These are phyloP conservation scores for Phoma sp. DNA, from an alignment of 2,329 filamentous ascomycete genomes.

Conservation along the genomic window DNA sequence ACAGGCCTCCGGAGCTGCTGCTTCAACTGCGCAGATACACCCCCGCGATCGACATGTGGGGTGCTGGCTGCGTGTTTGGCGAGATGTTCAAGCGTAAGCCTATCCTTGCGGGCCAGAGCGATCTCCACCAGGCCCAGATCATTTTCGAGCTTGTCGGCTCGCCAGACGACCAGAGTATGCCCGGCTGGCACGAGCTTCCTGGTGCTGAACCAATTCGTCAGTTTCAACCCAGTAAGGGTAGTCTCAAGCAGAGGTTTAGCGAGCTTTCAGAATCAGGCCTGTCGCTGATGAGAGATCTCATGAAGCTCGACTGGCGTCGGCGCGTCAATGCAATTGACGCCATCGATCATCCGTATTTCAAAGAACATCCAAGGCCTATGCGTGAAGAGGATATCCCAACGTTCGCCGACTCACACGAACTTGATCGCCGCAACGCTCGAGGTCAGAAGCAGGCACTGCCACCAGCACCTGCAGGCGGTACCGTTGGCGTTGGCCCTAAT, in stretches of 20 bases:
- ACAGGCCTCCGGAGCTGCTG: slow-evolving; percentile 89
- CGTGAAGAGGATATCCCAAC: slow-evolving; percentile 84
- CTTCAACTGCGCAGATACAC: slow-evolving; percentile 90
- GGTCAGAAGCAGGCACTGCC: slow-evolving; percentile 83
- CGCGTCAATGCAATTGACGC: slow-evolving; percentile 95
- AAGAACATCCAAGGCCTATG: slow-evolving; percentile 76
- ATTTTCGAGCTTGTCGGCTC: slow-evolving; percentile 94
- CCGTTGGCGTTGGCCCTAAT: slow-evolving; percentile 75
- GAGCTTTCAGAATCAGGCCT: slow-evolving; percentile 76
- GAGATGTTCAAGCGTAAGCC: slow-evolving; percentile 96
- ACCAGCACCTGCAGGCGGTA: slow-evolving; percentile 89
- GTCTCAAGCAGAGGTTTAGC: slow-evolving; percentile 75
- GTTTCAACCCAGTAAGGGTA: slow-evolving; percentile 67
- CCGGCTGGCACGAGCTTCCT: slow-evolving; percentile 82
- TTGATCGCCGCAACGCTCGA: slow-evolving; percentile 91
- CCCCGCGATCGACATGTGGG: slow-evolving; percentile 98
- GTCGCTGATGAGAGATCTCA: slow-evolving; percentile 78
- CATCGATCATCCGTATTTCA: slow-evolving; percentile 90
- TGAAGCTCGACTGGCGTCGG: slow-evolving; percentile 86
- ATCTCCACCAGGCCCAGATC: slow-evolving; percentile 85
- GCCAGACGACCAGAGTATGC: slow-evolving; percentile 90
- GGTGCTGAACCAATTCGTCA: slow-evolving; percentile 75
- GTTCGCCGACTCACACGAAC: slow-evolving; percentile 94
- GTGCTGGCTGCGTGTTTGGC: slow-evolving; percentile 97
- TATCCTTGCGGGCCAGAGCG: slow-evolving; percentile 87